Evolutionary conservation across 108 stramenopile species (phyloP).

Genomic region (Skeletonema potamos): DNA sequence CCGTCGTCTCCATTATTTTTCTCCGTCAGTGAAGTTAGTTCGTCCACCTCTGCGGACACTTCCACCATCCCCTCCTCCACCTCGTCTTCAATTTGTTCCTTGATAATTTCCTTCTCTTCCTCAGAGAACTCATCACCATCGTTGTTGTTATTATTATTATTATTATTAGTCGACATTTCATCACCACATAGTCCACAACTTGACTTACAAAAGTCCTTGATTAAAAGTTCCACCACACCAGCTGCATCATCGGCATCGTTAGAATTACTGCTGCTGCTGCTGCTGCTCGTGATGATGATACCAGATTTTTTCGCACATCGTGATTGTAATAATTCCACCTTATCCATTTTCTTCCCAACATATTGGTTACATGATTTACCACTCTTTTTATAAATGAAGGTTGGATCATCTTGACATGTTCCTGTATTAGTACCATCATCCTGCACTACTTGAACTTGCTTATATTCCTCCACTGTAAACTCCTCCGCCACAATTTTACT

Average conservation of each 20-base stretch:
- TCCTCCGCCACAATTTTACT: not conserved
- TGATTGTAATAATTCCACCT: not conserved
- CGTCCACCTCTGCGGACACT: not conserved
- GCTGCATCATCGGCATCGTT: not conserved
- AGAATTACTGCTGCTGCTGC: too few species aligned
- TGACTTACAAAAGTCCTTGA: not conserved
- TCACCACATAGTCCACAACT: not conserved
- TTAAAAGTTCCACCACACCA: not conserved
- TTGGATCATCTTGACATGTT: not conserved
- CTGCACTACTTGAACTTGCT: too few species aligned
- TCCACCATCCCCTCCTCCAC: not conserved
- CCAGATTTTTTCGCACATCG: not conserved
- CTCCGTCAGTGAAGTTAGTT: not conserved
- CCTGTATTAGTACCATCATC: too few species aligned
- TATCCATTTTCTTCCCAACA: not conserved
- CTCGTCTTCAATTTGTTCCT: slow-evolving; percentile 1
- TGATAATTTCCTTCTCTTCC: slow-evolving; percentile 2
- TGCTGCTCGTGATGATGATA: not conserved
- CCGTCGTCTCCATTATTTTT: not conserved
- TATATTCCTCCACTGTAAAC: not conserved
- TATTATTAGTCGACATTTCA: too few species aligned
- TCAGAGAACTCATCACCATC: not conserved
- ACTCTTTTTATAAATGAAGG: not conserved
- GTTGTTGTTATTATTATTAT: not conserved
- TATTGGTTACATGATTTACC: not conserved